Conservation (phyloP, 208 protist genomes). For the Angomonas deanei region DNA sequence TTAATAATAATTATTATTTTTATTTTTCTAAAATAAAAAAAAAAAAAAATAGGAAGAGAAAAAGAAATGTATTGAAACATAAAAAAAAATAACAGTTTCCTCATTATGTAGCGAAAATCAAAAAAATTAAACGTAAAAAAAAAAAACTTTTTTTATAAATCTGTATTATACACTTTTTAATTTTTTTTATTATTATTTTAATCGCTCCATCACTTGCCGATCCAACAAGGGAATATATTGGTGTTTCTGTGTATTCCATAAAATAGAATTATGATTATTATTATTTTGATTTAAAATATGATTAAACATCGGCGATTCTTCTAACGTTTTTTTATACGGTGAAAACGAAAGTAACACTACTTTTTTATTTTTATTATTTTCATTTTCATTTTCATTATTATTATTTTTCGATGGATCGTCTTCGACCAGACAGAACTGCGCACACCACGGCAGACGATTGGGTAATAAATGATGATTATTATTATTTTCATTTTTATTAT, state of each 20-base stretch:
- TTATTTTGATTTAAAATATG: background rate
- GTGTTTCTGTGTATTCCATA: conserved; percentile 75
- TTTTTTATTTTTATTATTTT: background rate
- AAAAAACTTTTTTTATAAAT: background rate
- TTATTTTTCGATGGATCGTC: background rate
- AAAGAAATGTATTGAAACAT: background rate
- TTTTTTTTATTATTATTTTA: conserved; percentile 1
- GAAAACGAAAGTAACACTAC: conserved; percentile 56
- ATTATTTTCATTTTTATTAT: too few relatives aligned
- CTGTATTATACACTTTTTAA: too few relatives aligned
- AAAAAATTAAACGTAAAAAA: background rate
- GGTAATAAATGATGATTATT: background rate
- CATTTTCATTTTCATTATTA: background rate
- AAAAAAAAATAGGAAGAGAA: conserved; percentile 15
- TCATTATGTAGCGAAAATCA: background rate
- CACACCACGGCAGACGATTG: background rate
- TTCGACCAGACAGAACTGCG: background rate
- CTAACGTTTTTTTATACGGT: conserved; percentile 43
- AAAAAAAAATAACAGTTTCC: conserved; percentile 3
- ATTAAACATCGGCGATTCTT: conserved; percentile 58
- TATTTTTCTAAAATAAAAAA: conserved; percentile 6
- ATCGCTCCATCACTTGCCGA: background rate
- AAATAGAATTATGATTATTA: conserved; percentile 12
- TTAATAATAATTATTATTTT: conserved; percentile 1
- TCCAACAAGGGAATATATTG: conserved; percentile 6